phyloP scores from a whole-genome alignment of 257 asterid genomes.

The Lantana camara region DNA sequence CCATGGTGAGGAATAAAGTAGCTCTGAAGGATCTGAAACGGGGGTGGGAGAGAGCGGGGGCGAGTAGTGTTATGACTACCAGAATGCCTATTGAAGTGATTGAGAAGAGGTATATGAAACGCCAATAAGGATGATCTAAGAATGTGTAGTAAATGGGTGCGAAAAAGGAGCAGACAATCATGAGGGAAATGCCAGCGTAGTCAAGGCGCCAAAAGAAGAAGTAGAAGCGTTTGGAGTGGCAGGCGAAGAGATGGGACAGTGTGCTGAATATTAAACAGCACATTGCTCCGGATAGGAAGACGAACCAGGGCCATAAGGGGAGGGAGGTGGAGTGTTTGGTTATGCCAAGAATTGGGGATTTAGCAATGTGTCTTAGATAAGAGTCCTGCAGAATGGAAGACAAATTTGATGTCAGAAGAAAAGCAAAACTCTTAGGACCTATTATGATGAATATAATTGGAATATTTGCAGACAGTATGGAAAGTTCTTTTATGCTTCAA shows the following conservation, averaged over 20 bases:
- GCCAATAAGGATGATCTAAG: conserved; percentile 59
- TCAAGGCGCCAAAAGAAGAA: conserved; percentile 94
- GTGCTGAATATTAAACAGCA: conserved; percentile 75
- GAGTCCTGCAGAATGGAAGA: conserved; percentile 48
- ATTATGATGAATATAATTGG: neutral
- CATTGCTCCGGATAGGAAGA: conserved; percentile 88
- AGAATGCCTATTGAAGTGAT: conserved; percentile 60
- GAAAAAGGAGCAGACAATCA: conserved; percentile 86
- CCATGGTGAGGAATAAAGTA: conserved; percentile 77
- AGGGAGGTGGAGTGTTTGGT: conserved; percentile 35
- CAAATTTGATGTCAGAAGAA: neutral
- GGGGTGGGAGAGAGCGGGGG: conserved; percentile 62
- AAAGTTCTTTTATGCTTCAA: too few relatives aligned
- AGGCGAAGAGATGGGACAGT: conserved; percentile 78
- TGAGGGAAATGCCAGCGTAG: conserved; percentile 80
- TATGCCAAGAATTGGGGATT: conserved; percentile 36
- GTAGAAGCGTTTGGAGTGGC: conserved; percentile 79
- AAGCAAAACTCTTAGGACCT: neutral
- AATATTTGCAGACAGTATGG: neutral
- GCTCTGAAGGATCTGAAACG: conserved; percentile 74
- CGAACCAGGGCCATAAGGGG: conserved; percentile 92
- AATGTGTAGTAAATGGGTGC: conserved; percentile 81
- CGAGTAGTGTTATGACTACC: conserved; percentile 60
- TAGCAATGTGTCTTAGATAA: conserved; percentile 39
- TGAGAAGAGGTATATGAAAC: conserved; percentile 60